Evolutionary conservation across 257 asterid genomes (phyloP), one percentile per base, ranked within the genome.

Genomic region (Thymus quinquecostatus): DNA sequence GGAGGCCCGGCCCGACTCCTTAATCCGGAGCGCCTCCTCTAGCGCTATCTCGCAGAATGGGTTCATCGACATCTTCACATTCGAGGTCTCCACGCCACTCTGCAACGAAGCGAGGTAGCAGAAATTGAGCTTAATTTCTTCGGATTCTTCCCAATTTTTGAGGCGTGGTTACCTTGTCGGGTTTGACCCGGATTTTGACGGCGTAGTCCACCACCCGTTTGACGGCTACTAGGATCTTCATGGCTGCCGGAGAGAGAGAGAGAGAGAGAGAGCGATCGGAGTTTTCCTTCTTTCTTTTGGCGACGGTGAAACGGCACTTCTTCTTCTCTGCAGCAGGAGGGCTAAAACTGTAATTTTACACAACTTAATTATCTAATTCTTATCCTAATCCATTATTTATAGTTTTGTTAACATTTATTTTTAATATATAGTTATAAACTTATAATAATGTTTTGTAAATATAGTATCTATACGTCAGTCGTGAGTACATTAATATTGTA

Each of bases 11-110:
- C 99, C 99, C 72, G 92, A 77, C 70, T 91, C 93, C 79, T 83
- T 94, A 1, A 91, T 88, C 68, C 96, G 78, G 28, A 94, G 79
- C 14, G 99, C 97, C 82, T 94, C 99, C 76, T 94, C 99, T 57
- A 94, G 69, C 0, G 96, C 99, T 60, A 94, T 94, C 77, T 94
- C 99, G 82, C 97, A 89, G 68, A 94, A 94, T 8, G 99, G 99
- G 83, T 94, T 91, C 99, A 91, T 91, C 69, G 97, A 88, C 99
- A 94, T 94, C 92, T 94, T 94, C 77, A 94, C 99, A 12, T 88
- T 94, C 33, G 82, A 74, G 40, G 93, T 91, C 78, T 94, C 99
- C 60, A 94, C 92, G 2, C 97, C 99, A 67, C 86, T 91, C 97
- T 93, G 80, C 65, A 60, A 61, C 47, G n/a, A 9, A 34, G 2